A percentile compares a stretch with the other conserved stretches of the same genome.
phyloP scores from a whole-genome alignment of 257 asterid species.

The Ilex aquifolium region DNA sequence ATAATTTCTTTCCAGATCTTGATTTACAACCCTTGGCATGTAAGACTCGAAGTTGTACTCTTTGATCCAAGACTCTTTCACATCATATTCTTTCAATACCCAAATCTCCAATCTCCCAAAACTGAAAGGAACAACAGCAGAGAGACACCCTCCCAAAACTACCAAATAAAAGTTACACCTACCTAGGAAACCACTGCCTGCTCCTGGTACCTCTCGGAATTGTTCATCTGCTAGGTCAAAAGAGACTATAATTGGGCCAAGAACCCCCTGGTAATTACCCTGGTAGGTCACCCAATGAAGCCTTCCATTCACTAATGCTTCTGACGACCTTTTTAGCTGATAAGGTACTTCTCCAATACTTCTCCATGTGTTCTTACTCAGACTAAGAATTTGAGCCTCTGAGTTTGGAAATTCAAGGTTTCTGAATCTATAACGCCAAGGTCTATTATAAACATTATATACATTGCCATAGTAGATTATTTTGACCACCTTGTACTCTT shows the following conservation, averaged over 20 bases:
- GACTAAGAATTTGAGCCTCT: constrained; percentile 25
- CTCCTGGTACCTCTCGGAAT: not conserved
- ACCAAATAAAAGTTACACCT: not conserved
- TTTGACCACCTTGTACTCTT: constrained; percentile 39
- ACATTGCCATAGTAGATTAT: constrained; percentile 7
- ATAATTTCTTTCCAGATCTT: constrained; percentile 4
- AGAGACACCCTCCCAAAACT: not conserved
- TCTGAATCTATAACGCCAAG: not conserved
- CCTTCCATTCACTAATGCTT: constrained; percentile 24
- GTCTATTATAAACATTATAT: not conserved
- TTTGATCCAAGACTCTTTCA: constrained; percentile 28
- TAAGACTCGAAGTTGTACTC: constrained; percentile 20
- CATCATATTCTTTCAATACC: constrained; percentile 22
- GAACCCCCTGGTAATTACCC: not conserved
- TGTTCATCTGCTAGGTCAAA: not conserved
- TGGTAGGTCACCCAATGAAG: constrained; percentile 34
- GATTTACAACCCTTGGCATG: constrained; percentile 9
- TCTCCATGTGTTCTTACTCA: constrained; percentile 21
- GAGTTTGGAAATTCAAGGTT: constrained; percentile 5
- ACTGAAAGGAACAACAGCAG: not conserved
- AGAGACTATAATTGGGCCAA: not conserved
- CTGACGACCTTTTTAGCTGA: constrained; percentile 21
- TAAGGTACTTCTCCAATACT: constrained; percentile 18
- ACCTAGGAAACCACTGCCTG: not conserved
- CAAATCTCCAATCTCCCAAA: constrained; percentile 17